These are phyloP conservation scores for Hanseniaspora lindneri DNA, from an alignment of 805 yeast genomes.

Conservation along the genomic window DNA sequence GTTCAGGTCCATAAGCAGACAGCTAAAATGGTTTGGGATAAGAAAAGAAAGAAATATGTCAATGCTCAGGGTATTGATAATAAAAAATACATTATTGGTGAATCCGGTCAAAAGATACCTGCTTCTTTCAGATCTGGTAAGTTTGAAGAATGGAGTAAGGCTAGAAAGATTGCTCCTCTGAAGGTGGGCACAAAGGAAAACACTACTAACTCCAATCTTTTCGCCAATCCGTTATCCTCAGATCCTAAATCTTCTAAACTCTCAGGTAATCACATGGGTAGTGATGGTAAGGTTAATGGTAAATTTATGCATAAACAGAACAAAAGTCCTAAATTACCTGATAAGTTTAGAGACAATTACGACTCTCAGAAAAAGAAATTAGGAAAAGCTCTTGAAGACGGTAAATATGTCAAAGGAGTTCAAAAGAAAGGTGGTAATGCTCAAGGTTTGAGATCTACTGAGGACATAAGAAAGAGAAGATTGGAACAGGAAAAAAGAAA, in stretches of 20 bases:
- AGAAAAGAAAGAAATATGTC: conserved; percentile 78
- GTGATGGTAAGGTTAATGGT: conserved; percentile 30
- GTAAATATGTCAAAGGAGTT: conserved; percentile 57
- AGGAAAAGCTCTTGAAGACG: conserved; percentile 64
- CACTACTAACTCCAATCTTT: conserved; percentile 27
- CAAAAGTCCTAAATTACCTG: conserved; percentile 84
- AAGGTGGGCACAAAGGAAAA: conserved; percentile 47
- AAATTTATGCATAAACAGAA: conserved; percentile 61
- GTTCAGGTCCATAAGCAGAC: conserved; percentile 54
- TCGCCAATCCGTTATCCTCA: conserved; percentile 24
- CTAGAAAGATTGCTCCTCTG: conserved; percentile 43
- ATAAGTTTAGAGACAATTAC: conserved; percentile 77
- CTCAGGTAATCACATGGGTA: conserved; percentile 20
- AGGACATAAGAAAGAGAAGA: conserved; percentile 70
- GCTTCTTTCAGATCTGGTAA: conserved; percentile 86
- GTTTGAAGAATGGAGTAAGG: conserved; percentile 81
- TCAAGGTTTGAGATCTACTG: conserved; percentile 45
- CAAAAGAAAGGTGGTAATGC: conserved; percentile 27
- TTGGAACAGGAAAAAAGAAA: conserved; percentile 53
- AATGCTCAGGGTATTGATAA: conserved; percentile 63
- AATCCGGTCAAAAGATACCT: conserved; percentile 83
- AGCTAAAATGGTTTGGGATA: conserved; percentile 77
- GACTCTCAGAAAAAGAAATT: conserved; percentile 71
- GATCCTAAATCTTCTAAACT: background rate
- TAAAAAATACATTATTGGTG: conserved; percentile 82